Evolutionary conservation across 1,139 yeast species (phyloP).

Genomic region (Blastobotrys raffinosifermentans): DNA sequence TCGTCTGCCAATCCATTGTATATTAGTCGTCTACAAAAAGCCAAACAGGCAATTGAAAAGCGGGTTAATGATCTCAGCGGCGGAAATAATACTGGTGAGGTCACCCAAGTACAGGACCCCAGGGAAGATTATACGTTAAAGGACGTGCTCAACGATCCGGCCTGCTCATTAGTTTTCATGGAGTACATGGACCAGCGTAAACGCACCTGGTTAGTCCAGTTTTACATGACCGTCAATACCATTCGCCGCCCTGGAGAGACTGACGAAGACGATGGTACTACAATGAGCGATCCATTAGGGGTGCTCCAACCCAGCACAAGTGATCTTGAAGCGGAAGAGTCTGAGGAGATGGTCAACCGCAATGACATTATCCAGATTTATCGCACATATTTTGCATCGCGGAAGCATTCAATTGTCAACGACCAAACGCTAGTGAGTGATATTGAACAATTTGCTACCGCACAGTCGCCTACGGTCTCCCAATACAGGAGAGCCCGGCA

Average conservation of each 20-base stretch:
- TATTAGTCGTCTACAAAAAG: conserved; percentile 26
- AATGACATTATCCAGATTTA: conserved; percentile 40
- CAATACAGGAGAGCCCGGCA: conserved; percentile 42
- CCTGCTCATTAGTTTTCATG: conserved; percentile 46
- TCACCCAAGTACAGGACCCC: conserved; percentile 16
- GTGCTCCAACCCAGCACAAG: conserved; percentile 19
- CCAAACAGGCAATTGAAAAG: conserved; percentile 24
- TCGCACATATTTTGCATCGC: conserved; percentile 36
- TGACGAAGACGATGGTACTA: conserved; percentile 19
- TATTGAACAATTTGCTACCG: conserved; percentile 24
- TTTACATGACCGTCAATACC: conserved; percentile 63
- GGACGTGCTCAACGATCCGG: conserved; percentile 42
- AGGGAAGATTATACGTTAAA: conserved; percentile 34
- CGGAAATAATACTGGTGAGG: too few relatives aligned
- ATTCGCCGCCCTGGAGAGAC: conserved; percentile 65
- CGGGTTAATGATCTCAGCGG: conserved; percentile 27
- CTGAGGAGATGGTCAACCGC: conserved; percentile 15
- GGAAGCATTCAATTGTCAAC: conserved; percentile 17
- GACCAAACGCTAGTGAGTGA: conserved; percentile 19
- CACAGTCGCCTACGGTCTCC: conserved; percentile 13
- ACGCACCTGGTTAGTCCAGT: conserved; percentile 44
- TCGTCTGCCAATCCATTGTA: conserved; percentile 19
- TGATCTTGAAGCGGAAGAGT: conserved; percentile 18
- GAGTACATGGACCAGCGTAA: conserved; percentile 51
- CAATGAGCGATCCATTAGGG: conserved; percentile 26